Evolutionary conservation across 2,329 filamentous ascomycete genomes (phyloP).

Genomic region (Thielaviopsis euricoi): DNA sequence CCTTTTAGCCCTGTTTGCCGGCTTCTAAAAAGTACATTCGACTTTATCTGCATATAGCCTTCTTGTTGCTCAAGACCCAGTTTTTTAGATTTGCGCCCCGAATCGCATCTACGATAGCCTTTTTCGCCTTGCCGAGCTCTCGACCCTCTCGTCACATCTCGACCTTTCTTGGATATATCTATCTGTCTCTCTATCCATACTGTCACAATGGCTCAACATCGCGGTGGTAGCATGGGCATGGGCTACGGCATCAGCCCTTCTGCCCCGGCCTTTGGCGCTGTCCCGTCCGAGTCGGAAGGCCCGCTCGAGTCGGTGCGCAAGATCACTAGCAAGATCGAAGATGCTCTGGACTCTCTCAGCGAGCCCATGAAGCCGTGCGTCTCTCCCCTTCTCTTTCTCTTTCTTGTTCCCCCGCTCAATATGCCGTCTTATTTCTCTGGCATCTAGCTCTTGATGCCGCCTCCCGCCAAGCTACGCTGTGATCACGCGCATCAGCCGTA

Average conservation of each 20-base stretch:
- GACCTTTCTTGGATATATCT: neutral
- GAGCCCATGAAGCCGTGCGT: conserved; percentile 90
- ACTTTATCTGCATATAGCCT: no score
- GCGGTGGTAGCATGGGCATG: conserved; percentile 32
- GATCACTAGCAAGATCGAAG: conserved; percentile 97
- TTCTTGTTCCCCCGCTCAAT: neutral
- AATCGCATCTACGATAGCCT: no score
- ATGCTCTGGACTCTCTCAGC: conserved; percentile 69
- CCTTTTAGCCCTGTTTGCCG: no score
- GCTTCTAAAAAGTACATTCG: no score
- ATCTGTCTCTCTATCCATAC: neutral
- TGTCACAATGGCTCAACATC: conserved; percentile 29
- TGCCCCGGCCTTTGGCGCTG: conserved; percentile 48
- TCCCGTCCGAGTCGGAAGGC: conserved; percentile 43
- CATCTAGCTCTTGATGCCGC: neutral
- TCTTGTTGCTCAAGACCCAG: no score
- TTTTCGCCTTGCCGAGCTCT: neutral
- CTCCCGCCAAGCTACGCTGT: no score
- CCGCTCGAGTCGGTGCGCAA: conserved; percentile 77
- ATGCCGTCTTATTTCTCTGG: neutral
- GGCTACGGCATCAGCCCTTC: conserved; percentile 71
- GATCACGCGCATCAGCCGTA: no score
- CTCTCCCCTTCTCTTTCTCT: conserved; percentile 16
- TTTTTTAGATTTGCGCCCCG: no score
- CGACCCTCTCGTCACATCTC: neutral